Evolutionary conservation across 75 land plant genomes (phyloP), one percentile per base, ranked within the genome.

Genomic region (Pinus taeda): DNA sequence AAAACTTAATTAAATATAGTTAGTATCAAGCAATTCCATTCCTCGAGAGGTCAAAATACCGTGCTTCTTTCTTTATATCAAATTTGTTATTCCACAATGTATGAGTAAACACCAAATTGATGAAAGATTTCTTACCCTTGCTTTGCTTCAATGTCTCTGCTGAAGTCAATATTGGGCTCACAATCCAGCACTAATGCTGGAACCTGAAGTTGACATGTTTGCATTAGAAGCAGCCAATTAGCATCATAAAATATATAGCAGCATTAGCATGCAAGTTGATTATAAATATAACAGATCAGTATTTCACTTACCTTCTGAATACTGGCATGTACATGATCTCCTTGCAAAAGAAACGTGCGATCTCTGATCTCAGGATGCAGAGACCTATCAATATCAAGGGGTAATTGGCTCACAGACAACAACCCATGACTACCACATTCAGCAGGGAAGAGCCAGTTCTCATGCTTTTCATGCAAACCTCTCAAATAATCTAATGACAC

Each of bases 381-480:
- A 73, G 88, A 79, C 37, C 57, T 74, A 57, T 88, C 89, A 22
- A 86, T 15, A 60, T 81, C 80, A 24, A 73, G 62, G 1, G 93
- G 88, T 55, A 88, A 79, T 75, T 89, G 76, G 80, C 79, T 91
- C 57, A 95, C 90, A 37, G 99, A 92, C 15, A 97, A 63, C n/a
- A 95, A 81, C 8, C 91, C 95, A 75, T 80, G 86, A 74, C 79
- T 83, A 60, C 89, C 82, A 65, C 89, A 85, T 77, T 90, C 59
- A 15, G 82, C 88, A 1, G 99, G 99, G 67, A 97, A 90, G 29
- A 97, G 88, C 99, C 99, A 97, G 71, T 92, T 93, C 79, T 97
- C 99, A 83, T 97, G 99, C 77, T 97, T 97, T 58, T 97, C 99
- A 86, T 97, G 99, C 62, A 97, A 83, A 39, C 76, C 98, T 37